phyloP scores from a whole-genome alignment of 176 grass and related monocot species.

The Bolboschoenus planiculmis region DNA sequence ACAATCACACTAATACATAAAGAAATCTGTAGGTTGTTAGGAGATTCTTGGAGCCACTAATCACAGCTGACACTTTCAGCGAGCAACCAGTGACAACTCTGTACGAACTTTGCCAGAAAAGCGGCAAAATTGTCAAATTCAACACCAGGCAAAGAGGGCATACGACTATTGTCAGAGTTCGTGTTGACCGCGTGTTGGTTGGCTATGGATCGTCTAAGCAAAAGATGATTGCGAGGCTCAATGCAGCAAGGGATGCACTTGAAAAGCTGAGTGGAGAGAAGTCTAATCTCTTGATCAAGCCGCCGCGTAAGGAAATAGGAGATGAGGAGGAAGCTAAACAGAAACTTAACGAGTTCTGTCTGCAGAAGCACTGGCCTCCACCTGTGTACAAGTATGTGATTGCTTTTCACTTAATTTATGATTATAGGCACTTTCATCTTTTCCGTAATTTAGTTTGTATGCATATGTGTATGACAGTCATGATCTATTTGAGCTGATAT shows the following conservation, averaged over 20 bases:
- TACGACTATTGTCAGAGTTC: constrained; percentile 40
- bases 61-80: constrained; percentile 60
- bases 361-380: constrained; percentile 41
- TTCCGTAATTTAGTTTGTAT: neutral
- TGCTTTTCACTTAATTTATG: neutral
- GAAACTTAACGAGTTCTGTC: constrained; percentile 60
- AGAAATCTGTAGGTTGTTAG: constrained; percentile 40
- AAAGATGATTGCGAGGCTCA: constrained; percentile 70
- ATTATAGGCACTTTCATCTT: neutral
- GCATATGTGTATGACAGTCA: neutral
- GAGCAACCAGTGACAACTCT: constrained; percentile 71
- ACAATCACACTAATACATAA: neutral
- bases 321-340: constrained; percentile 59
- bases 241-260: constrained; percentile 65
- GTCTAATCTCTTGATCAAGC: constrained; percentile 10
- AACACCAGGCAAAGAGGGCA: constrained; percentile 44
- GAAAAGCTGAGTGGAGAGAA: constrained; percentile 35
- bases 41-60: constrained; percentile 57
- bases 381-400: constrained; percentile 68
- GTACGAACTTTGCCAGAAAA: constrained; percentile 62
- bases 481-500: neutral
- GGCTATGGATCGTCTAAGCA: constrained; percentile 62
- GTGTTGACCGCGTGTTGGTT: constrained; percentile 44
- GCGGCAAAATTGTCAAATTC: constrained; percentile 50
- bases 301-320: constrained; percentile 21